Evolutionary conservation across 2,329 filamentous ascomycete genomes (phyloP).

Genomic region (Arthrobotrys iridis): DNA sequence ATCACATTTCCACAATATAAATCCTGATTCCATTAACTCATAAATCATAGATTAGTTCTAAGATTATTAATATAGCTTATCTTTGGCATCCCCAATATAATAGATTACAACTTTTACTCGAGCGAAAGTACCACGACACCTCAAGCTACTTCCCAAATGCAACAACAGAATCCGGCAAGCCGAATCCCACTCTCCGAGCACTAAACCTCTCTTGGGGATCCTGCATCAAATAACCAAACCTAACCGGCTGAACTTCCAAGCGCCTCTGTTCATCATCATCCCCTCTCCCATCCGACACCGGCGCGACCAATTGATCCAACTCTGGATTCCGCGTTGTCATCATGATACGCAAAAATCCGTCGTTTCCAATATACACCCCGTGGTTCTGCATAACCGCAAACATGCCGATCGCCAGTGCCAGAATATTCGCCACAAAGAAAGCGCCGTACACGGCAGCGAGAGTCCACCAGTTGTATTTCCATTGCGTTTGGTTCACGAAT

Average conservation of each 20-base stretch:
- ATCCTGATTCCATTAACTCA: too few relatives aligned
- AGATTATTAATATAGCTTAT: too few relatives aligned
- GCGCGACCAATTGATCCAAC: background rate
- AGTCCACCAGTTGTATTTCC: background rate
- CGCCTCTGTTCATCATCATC: conserved; percentile 17
- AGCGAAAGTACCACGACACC: background rate
- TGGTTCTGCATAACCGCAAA: conserved; percentile 7
- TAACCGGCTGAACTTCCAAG: background rate
- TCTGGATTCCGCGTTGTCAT: conserved; percentile 22
- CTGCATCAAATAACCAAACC: conserved; percentile 1
- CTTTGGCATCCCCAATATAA: too few relatives aligned
- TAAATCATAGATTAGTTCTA: too few relatives aligned
- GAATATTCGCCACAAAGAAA: background rate
- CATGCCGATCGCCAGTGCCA: background rate
- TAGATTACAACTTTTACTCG: too few relatives aligned
- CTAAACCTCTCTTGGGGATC: background rate
- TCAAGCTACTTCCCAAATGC: background rate
- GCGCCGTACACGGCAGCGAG: conserved; percentile 7
- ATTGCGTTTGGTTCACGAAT: background rate
- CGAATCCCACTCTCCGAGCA: conserved; percentile 1
- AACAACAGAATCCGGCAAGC: conserved; percentile 8
- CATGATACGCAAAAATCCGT: conserved; percentile 13
- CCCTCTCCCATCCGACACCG: conserved; percentile 8
- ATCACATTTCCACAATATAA: too few relatives aligned
- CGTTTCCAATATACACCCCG: background rate